phyloP scores from a whole-genome alignment of 1,139 yeast species.

The Taphrina flavorubra region DNA sequence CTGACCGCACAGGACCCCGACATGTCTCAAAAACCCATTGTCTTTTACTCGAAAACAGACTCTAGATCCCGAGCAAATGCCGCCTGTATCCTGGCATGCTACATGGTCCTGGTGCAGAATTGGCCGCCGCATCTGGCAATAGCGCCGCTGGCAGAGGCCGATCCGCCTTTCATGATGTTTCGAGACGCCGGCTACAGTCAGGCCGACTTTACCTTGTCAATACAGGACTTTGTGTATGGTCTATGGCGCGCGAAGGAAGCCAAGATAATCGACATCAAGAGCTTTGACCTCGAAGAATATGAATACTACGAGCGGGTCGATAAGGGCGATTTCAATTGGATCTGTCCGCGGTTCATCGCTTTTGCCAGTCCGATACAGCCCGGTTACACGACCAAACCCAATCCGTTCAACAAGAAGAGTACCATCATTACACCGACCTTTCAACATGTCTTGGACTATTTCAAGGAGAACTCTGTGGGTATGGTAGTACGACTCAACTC shows the following conservation, averaged over 20 bases:
- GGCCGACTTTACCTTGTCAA: conserved; percentile 90
- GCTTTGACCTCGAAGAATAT: conserved; percentile 87
- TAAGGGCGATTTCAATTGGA: conserved; percentile 91
- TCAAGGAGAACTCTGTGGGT: conserved; percentile 73
- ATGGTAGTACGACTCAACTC: conserved; percentile 91
- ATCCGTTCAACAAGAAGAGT: conserved; percentile 37
- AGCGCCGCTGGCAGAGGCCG: conserved; percentile 90
- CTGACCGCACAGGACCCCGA: conserved; percentile 57
- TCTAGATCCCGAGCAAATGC: conserved; percentile 88
- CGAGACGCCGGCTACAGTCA: conserved; percentile 97
- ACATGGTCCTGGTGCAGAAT: conserved; percentile 91
- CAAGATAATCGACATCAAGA: conserved; percentile 81
- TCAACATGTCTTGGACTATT: conserved; percentile 77
- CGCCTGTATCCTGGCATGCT: conserved; percentile 90
- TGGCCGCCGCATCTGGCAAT: conserved; percentile 99
- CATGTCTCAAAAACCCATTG: conserved; percentile 87
- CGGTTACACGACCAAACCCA: conserved; percentile 53
- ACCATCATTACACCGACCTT: conserved; percentile 66
- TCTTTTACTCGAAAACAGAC: conserved; percentile 81
- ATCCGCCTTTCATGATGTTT: conserved; percentile 92
- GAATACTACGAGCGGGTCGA: conserved; percentile 95
- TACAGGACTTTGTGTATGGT: conserved; percentile 93
- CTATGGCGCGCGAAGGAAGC: conserved; percentile 98
- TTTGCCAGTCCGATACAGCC: conserved; percentile 92
- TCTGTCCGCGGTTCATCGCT: conserved; percentile 92